Evolutionary conservation across 805 yeast species (phyloP), one percentile per base, ranked within the genome.

Genomic region (Pichia phayaonensis): DNA sequence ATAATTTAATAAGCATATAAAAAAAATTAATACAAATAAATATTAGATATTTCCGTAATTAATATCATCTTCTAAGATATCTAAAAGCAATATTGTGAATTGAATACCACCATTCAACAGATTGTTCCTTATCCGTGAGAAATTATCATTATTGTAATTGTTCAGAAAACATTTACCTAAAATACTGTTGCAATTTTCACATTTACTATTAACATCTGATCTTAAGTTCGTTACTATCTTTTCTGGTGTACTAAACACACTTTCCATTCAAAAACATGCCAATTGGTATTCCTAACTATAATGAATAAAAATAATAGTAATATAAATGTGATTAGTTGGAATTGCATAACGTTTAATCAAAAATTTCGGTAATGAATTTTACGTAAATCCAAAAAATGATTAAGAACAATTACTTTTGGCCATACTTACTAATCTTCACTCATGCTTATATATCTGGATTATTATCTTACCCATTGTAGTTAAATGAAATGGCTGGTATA

Each of bases 11-110:
- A 38, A 38, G 44, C 40, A 21, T 39, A 39, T 39, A 41, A 51
- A 51, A 46, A 51, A 44, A 48, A 51, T 44, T 51, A 48, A 48
- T 44, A 48, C 44, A 48, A 48, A 39, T 48, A 42, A 48, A 48
- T 43, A 43, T 48, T 39, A 48, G 47, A 48, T 42, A 39, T 27
- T 36, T 24, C 34, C 13, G 44, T 26, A 42, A 24, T 11, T 42
- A n/a, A 18, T 29, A 26, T 24, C 11, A 15, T 29, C 34, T 13
- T 29, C 34, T 29, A 29, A 12, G n/a, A 15, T 15, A 29, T 29
- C 34, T 15, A 29, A 3, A 29, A 29, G n/a, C n/a, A 29, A 13
- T 29, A 29, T 29, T 29, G 34, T 29, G 13, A 29, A 13, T 29
- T 12, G 4, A 29, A 29, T 29, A 13, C 34, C 34, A 29, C 34